Evolutionary conservation across 192 early-diverging fungal species (phyloP).

Genomic region (Coemansia erecta): DNA sequence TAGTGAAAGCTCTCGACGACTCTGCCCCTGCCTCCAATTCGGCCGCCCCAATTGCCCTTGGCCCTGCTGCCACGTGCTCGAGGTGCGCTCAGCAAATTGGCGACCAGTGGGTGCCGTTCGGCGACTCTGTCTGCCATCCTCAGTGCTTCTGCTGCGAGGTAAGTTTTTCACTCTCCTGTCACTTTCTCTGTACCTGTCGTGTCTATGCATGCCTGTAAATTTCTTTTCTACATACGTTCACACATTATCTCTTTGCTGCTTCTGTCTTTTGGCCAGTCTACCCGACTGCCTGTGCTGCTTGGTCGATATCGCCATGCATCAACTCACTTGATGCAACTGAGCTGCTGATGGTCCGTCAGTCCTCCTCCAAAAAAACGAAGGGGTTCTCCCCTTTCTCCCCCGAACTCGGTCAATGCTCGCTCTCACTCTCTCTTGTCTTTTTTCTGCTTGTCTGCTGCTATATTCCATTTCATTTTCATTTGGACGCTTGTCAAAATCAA

Average conservation of each 20-base stretch:
- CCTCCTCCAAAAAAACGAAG: no score
- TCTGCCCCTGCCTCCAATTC: no score
- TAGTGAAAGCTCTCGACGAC: no score
- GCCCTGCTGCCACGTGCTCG: slow-evolving; percentile 53
- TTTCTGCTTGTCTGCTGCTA: background rate
- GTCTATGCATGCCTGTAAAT: background rate
- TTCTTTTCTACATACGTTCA: background rate
- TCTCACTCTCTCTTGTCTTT: background rate
- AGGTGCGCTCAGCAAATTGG: slow-evolving; percentile 70
- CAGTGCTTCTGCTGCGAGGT: slow-evolving; percentile 96
- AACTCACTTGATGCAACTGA: background rate
- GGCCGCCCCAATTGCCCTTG: slow-evolving; percentile 18
- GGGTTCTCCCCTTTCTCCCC: no score
- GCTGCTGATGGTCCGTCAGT: no score
- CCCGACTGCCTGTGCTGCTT: no score
- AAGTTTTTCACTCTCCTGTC: slow-evolving; percentile 33
- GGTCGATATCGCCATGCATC: background rate
- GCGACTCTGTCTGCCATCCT: slow-evolving; percentile 81
- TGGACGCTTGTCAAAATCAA: no score
- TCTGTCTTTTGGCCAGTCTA: no score
- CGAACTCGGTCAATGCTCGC: no score
- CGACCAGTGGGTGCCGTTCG: slow-evolving; percentile 89
- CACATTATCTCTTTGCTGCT: no score
- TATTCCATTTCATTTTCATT: background rate
- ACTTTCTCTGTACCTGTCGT: background rate